phyloP scores from a whole-genome alignment of 129 eudicot genomes.

The Erigeron canadensis region DNA sequence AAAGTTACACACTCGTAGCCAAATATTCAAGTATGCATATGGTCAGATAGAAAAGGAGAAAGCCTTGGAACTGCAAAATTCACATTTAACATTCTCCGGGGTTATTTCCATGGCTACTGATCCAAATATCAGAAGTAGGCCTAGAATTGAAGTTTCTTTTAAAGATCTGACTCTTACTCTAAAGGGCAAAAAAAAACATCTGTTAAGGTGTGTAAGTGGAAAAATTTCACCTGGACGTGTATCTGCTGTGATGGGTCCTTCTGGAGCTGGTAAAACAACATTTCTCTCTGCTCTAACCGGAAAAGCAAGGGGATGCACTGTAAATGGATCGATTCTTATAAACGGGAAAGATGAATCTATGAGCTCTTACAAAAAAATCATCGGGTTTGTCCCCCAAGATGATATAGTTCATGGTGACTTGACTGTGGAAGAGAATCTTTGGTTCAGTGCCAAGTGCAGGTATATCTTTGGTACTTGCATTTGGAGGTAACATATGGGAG shows the following conservation, averaged over 20 bases:
- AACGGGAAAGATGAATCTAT: constrained; percentile 71
- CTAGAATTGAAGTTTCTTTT: constrained; percentile 75
- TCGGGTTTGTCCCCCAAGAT: constrained; percentile 98
- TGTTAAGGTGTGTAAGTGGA: constrained; percentile 80
- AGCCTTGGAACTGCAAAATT: constrained; percentile 64
- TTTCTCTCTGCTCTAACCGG: constrained; percentile 92
- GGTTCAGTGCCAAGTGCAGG: constrained; percentile 98
- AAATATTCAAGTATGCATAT: constrained; percentile 77
- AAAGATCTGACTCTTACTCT: constrained; percentile 83
- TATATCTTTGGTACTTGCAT: constrained; percentile 13
- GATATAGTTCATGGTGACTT: constrained; percentile 95
- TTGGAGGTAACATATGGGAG: neutral
- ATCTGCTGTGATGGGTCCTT: constrained; percentile 99
- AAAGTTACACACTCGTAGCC: constrained; percentile 72
- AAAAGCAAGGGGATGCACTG: constrained; percentile 77
- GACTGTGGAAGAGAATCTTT: constrained; percentile 93
- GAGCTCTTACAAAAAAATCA: constrained; percentile 75
- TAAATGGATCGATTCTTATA: constrained; percentile 70
- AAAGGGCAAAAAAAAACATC: constrained; percentile 76
- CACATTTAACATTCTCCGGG: constrained; percentile 69
- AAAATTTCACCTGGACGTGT: constrained; percentile 79
- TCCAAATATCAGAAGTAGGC: constrained; percentile 49
- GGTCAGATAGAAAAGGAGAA: constrained; percentile 92
- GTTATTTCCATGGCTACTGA: constrained; percentile 70
- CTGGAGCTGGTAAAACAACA: constrained; percentile 98